These are phyloP conservation scores for Mortierella sp. DNA, from an alignment of 371 early-diverging fungal genomes.

Conservation along the genomic window DNA sequence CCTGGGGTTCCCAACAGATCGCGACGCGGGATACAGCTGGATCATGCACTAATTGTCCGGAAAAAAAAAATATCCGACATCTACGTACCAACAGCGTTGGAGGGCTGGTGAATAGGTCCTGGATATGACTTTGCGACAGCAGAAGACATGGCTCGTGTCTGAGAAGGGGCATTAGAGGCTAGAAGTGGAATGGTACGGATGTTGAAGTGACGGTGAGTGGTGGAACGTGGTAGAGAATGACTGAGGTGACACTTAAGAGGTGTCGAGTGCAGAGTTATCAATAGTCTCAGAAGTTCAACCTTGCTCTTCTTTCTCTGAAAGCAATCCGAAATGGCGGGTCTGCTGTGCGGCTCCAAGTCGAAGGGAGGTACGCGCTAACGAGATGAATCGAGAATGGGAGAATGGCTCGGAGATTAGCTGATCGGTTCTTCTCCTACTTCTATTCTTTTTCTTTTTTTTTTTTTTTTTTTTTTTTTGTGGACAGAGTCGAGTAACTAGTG, in stretches of 20 bases:
- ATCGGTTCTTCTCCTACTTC: not conserved
- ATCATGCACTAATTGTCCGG: not conserved
- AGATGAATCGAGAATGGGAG: no score
- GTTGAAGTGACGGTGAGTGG: no score
- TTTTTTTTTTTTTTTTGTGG: not conserved
- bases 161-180: conserved; percentile 21
- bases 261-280: no score
- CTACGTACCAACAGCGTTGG: conserved; percentile 49
- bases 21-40: no score
- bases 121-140: conserved; percentile 53
- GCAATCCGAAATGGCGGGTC: conserved; percentile 46
- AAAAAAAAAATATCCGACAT: not conserved
- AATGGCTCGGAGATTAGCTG: not conserved
- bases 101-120: conserved; percentile 42
- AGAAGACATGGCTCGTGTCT: conserved; percentile 49
- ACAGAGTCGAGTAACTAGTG: not conserved
- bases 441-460: no score
- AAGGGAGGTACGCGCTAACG: conserved; percentile 34
- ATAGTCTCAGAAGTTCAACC: conserved; percentile 23
- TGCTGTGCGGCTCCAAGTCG: conserved; percentile 48
- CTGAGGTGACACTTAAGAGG: no score
- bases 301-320: conserved; percentile 50
- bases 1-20: no score
- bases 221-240: no score
- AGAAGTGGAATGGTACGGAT: conserved; percentile 11